These are phyloP conservation scores for Fusarium marasasianum DNA, from an alignment of 2,329 filamentous ascomycete genomes.

Conservation along the genomic window DNA sequence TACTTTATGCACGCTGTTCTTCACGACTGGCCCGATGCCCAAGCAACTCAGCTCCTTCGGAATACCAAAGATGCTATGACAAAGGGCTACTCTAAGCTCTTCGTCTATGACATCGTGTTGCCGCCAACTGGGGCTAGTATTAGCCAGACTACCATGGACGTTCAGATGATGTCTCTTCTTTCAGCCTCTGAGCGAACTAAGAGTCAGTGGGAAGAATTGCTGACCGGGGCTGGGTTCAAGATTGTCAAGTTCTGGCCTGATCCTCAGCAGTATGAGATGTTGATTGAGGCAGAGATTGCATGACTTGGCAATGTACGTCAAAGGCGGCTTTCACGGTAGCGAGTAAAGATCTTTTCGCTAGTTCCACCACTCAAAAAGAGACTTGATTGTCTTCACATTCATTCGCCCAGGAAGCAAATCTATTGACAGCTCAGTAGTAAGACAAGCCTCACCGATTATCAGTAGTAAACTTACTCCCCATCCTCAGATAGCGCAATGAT, in stretches of 20 bases:
- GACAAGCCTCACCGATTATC: too few relatives aligned
- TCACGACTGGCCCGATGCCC: conserved; percentile 59
- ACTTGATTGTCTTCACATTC: too few relatives aligned
- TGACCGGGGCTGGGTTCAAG: conserved; percentile 8
- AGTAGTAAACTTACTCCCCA: accelerated
- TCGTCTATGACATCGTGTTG: conserved; percentile 36
- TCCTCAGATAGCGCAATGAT: not conserved
- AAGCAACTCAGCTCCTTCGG: conserved; percentile 44
- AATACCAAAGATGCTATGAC: conserved; percentile 30
- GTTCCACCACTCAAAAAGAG: accelerated
- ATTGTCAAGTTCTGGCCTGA: conserved; percentile 32
- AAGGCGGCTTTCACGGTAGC: too few relatives aligned
- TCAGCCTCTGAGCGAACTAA: conserved; percentile 38
- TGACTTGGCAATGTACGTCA: not conserved
- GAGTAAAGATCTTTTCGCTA: accelerated
- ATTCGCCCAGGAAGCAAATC: accelerated
- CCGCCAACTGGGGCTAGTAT: conserved; percentile 24
- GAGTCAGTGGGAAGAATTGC: conserved; percentile 24
- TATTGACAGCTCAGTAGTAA: not conserved
- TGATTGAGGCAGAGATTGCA: conserved; percentile 31
- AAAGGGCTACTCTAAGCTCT: conserved; percentile 40
- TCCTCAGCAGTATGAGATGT: conserved; percentile 38
- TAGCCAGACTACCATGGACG: conserved; percentile 44
- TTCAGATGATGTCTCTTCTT: conserved; percentile 39
- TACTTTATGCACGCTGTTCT: conserved; percentile 59